Percentiles rank a stretch among this genome's conserved stretches.
Conservation (phyloP, 2,329 filamentous ascomycete species). For the Macrophomina pseudophaseolina region DNA sequence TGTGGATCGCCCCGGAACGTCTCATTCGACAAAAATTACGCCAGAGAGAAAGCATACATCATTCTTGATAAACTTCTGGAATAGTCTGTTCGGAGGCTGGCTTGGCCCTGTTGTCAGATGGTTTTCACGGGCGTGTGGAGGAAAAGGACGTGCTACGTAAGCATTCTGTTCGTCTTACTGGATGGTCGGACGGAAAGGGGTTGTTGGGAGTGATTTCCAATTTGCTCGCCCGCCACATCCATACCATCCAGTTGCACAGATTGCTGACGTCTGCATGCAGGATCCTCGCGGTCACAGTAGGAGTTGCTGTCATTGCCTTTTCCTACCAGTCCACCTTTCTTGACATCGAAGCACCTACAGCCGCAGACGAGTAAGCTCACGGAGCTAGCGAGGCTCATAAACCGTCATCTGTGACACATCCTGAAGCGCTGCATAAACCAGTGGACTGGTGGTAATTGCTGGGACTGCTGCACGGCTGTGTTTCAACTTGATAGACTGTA, state of each 20-base stretch:
- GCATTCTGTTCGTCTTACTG: slow-evolving; percentile 24
- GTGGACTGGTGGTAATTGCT: background rate
- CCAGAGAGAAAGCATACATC: slow-evolving; percentile 3
- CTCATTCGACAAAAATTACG: background rate
- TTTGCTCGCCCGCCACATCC: slow-evolving; percentile 17
- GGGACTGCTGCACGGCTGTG: background rate
- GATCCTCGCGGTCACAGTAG: slow-evolving; percentile 7
- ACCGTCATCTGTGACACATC: background rate
- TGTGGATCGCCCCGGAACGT: background rate
- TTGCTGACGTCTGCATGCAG: slow-evolving; percentile 17
- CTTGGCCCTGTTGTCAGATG: slow-evolving; percentile 14
- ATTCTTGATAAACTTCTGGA: slow-evolving; percentile 19
- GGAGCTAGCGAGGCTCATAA: background rate
- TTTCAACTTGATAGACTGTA: slow-evolving; percentile 11
- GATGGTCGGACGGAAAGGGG: slow-evolving; percentile 16
- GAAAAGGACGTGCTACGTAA: slow-evolving; percentile 27
- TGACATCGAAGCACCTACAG: background rate
- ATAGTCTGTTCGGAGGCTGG: slow-evolving; percentile 25
- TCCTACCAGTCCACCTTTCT: slow-evolving; percentile 12
- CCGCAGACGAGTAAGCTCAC: background rate
- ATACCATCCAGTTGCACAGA: slow-evolving; percentile 14
- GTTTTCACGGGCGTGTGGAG: slow-evolving; percentile 19
- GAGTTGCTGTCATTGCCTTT: background rate
- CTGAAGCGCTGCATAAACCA: background rate
- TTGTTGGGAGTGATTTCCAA: slow-evolving; percentile 18